Base-by-base conservation (phyloP, 2,329 filamentous ascomycete genomes). In the Zasmidium cellare region DNA sequence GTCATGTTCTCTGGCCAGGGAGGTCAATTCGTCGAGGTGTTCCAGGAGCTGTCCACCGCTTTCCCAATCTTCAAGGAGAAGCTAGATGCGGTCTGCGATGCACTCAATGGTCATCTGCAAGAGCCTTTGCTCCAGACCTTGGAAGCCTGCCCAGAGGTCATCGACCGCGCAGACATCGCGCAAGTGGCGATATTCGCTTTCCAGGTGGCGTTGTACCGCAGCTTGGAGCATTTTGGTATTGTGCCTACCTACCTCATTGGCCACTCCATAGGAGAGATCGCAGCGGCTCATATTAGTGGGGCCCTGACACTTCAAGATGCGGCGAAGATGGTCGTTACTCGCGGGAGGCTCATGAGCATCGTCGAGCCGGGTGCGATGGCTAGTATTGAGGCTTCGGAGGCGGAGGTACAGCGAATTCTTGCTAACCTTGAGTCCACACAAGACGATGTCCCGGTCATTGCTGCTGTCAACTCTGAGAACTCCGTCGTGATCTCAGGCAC, bases 111-210 rank as follows among this genome's bases (percentile, higher is more conserved):
- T 9, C 25, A 44, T 16, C 9, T 60, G 18, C 14, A 53, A 46
- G 19, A 18, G n/a, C 50, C 51, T 41, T 56, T 62, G 11, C 20
- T 46, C 14, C 47, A 57, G 19, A 56, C 66, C 49, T 57, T 68
- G 16, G 35, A 46, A 18, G 56, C 56, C n/a, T 45, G 54, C 16
- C 31, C 19, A 20, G 46, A 48, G 14, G 23, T 28, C 3, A 46
- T 67, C 9, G 22, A 55, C 19, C 57, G 68, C 18, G 65, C 73
- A 2, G 67, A 64, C 22, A 64, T 83, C 24, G 75, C 79, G 0
- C 83, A 85, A 61, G 80, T 83, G 1, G 64, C 83, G 0, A 84
- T 78, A 51, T 84, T 82, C 0, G 82, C 82, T 0, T 44, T 86
- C 1, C 84, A 86, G 62, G 72, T 86, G 1, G 81, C 73, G 0